Percentiles rank a stretch among this genome's conserved stretches.
phyloP scores from a whole-genome alignment of 164 flowering plant species.

The Magnolia officinalis region DNA sequence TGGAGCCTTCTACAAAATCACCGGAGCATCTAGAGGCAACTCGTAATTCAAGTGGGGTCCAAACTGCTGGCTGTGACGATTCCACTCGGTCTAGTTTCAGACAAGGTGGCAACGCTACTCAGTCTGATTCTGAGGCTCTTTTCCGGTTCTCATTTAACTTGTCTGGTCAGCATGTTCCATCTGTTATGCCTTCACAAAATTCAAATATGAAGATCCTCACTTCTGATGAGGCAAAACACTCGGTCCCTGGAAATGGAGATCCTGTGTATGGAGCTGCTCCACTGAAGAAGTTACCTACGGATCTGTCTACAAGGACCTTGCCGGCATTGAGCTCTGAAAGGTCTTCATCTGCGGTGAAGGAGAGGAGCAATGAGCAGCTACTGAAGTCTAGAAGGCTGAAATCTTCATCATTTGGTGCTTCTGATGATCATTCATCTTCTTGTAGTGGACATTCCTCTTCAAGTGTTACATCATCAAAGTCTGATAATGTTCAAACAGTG shows the following conservation, averaged over 20 bases:
- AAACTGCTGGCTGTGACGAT: constrained; percentile 15
- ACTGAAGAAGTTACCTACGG: constrained; percentile 11
- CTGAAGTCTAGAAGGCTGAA: constrained; percentile 19
- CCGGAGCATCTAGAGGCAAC: constrained; percentile 35
- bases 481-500: constrained; percentile 12
- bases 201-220: constrained; percentile 11
- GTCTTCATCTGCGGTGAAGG: not conserved
- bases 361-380: constrained; percentile 9
- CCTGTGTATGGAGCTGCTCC: constrained; percentile 14
- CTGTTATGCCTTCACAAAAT: constrained; percentile 7
- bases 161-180: constrained; percentile 21
- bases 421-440: constrained; percentile 24
- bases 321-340: not conserved
- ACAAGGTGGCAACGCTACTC: constrained; percentile 16
- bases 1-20: constrained; percentile 19
- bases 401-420: constrained; percentile 22
- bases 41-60: constrained; percentile 23
- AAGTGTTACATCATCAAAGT: constrained; percentile 21
- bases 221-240: constrained; percentile 17
- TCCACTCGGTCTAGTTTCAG: constrained; percentile 14
- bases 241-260: constrained; percentile 10
- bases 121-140: constrained; percentile 21
- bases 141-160: constrained; percentile 24
- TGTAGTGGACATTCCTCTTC: constrained; percentile 14
- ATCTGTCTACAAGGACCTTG: not conserved